Percentiles rank a stretch among this genome's conserved stretches.
phyloP scores from a whole-genome alignment of 345 rosid species.

The Microthlaspi erraticum region DNA sequence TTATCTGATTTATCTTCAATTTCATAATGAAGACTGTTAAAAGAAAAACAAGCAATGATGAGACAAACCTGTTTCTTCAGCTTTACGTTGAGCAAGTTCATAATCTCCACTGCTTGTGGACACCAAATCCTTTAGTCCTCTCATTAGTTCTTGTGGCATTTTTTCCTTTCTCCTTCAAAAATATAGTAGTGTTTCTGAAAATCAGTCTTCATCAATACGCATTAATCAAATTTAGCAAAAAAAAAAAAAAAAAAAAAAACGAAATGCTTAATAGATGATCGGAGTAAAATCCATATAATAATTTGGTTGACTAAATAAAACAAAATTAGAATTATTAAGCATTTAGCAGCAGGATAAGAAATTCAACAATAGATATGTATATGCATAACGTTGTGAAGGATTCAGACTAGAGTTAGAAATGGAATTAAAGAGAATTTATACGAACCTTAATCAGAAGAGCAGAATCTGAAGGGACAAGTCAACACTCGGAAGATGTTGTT shows the following conservation, averaged over 20 bases:
- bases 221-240: slow-evolving; percentile 15
- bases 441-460: slow-evolving; percentile 15
- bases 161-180: slow-evolving; percentile 16
- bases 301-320: background rate
- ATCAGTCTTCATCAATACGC: background rate
- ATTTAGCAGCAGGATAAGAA: slow-evolving; percentile 1
- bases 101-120: slow-evolving; percentile 59
- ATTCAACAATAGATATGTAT: background rate
- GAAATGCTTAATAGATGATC: too few relatives aligned
- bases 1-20: slow-evolving; percentile 26
- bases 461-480: slow-evolving; percentile 6
- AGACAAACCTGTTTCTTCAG: slow-evolving; percentile 88
- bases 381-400: background rate
- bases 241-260: too few relatives aligned
- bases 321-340: background rate
- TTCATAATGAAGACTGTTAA: slow-evolving; percentile 5
- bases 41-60: background rate
- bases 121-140: slow-evolving; percentile 58
- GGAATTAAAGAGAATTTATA: slow-evolving; percentile 1
- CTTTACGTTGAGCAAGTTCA: slow-evolving; percentile 88
- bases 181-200: slow-evolving; percentile 8
- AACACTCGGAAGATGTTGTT: slow-evolving; percentile 23
- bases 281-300: background rate
- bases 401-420: slow-evolving; percentile 4
- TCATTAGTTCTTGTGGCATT: slow-evolving; percentile 75